phyloP scores from a whole-genome alignment of 805 yeast species.

The Wickerhamiella occidentalis region DNA sequence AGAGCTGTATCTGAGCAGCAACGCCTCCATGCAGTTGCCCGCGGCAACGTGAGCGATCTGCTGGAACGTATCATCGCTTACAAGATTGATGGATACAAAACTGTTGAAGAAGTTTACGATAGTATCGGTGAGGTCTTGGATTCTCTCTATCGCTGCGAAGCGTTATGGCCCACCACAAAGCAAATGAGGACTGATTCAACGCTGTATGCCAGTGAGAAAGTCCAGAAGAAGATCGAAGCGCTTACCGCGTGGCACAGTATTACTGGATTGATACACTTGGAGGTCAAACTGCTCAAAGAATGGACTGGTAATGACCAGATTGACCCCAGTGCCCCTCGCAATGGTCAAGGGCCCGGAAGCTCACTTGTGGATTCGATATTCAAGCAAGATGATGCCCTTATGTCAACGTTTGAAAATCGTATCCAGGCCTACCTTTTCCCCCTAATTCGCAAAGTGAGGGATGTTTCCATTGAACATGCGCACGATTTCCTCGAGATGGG shows the following conservation, averaged over 20 bases:
- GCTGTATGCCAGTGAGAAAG: constrained; percentile 47
- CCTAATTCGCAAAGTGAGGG: constrained; percentile 70
- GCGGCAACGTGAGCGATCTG: constrained; percentile 61
- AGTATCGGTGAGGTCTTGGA: constrained; percentile 49
- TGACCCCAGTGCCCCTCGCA: constrained; percentile 41
- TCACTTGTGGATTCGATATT: constrained; percentile 73
- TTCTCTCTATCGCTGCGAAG: constrained; percentile 53
- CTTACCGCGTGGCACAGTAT: constrained; percentile 74
- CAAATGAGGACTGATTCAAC: constrained; percentile 77
- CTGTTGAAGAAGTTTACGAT: constrained; percentile 29
- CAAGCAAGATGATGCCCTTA: constrained; percentile 42
- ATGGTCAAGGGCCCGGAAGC: constrained; percentile 40
- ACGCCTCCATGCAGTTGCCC: constrained; percentile 50
- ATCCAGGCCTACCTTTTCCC: constrained; percentile 61
- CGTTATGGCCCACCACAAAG: constrained; percentile 64
- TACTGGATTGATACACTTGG: constrained; percentile 53
- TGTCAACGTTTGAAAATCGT: constrained; percentile 50
- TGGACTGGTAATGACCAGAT: constrained; percentile 83
- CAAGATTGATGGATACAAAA: constrained; percentile 32
- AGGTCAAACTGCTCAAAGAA: constrained; percentile 43
- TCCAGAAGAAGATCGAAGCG: constrained; percentile 57
- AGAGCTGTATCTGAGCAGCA: constrained; percentile 70
- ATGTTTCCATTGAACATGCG: constrained; percentile 51
- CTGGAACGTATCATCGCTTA: constrained; percentile 58
- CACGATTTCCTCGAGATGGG: constrained; percentile 50